Percentiles rank a stretch among this genome's conserved stretches.
Evolutionary conservation across 768 basidiomycete species (phyloP).

Genomic region (Auriscalpium orientale): DNA sequence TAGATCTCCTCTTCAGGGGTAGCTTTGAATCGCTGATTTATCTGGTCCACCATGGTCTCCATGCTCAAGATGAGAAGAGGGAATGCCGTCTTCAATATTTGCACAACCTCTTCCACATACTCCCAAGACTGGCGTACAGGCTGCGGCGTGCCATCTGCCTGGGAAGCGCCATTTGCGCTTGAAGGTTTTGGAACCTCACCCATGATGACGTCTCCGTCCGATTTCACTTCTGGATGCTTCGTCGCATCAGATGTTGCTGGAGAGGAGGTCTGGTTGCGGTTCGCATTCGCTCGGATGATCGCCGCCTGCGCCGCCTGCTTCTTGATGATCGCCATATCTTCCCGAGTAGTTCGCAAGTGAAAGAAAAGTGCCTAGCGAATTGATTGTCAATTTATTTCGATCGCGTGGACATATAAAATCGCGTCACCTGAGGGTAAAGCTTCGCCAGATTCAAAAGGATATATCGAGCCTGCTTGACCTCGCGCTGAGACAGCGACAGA

Average conservation of each 20-base stretch:
- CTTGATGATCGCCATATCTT: constrained; percentile 51
- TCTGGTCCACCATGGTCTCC: constrained; percentile 96
- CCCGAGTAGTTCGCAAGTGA: constrained; percentile 77
- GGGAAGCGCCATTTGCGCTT: not conserved
- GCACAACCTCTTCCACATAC: constrained; percentile 86
- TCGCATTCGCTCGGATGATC: constrained; percentile 22
- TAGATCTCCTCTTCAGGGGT: constrained; percentile 91
- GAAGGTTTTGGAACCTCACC: too few species aligned
- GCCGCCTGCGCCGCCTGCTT: constrained; percentile 33
- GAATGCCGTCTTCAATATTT: constrained; percentile 91
- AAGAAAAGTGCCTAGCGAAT: constrained; percentile 81
- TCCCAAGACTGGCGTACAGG: constrained; percentile 73
- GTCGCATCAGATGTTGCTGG: not conserved
- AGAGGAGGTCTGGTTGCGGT: not conserved
- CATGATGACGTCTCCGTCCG: not conserved
- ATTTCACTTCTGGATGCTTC: not conserved
- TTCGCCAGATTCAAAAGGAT: constrained; percentile 87
- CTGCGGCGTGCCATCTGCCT: constrained; percentile 17
- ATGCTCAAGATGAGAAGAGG: constrained; percentile 90
- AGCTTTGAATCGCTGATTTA: constrained; percentile 82
- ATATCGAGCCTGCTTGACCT: constrained; percentile 87
- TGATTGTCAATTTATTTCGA: too few species aligned
- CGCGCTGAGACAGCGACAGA: constrained; percentile 80
- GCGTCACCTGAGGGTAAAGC: constrained; percentile 75
- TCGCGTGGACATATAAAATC: not conserved